Conservation (phyloP, 179 eudicot species). For the Gypsophila paniculata region DNA sequence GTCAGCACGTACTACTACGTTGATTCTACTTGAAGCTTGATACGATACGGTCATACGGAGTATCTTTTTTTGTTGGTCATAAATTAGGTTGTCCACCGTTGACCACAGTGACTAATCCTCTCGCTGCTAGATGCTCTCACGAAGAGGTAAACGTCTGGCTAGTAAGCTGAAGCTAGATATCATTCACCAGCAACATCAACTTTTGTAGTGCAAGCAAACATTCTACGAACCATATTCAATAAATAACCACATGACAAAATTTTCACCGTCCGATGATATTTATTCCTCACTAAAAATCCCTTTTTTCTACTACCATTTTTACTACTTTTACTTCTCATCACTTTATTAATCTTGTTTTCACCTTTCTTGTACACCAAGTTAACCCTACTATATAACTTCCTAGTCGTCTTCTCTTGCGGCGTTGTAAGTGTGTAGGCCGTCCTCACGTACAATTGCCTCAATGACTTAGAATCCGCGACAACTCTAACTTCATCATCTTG, state of each 20-base stretch:
- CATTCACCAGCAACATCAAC: slow-evolving; percentile 21
- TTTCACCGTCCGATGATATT: slow-evolving; percentile 13
- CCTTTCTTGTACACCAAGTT: slow-evolving; percentile 14
- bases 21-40: too few relatives aligned
- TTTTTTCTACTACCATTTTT: not conserved
- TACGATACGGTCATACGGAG: too few relatives aligned
- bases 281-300: not conserved
- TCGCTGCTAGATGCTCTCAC: too few relatives aligned
- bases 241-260: slow-evolving; percentile 23
- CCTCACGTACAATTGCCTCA: slow-evolving; percentile 34
- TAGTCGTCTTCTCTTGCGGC: slow-evolving; percentile 11
- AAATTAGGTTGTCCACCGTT: too few relatives aligned
- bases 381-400: slow-evolving; percentile 23
- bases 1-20: too few relatives aligned
- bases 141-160: too few relatives aligned
- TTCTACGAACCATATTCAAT: slow-evolving; percentile 20
- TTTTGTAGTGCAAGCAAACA: slow-evolving; percentile 32
- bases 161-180: not conserved
- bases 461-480: slow-evolving; percentile 23
- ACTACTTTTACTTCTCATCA: not conserved
- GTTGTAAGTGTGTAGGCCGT: slow-evolving; percentile 31
- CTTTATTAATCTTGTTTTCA: not conserved
- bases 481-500: slow-evolving; percentile 7
- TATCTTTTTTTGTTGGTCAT: too few relatives aligned
- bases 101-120: too few relatives aligned